Base-by-base conservation (phyloP, 2,329 filamentous ascomycete species). In the Chrysoporthe deuterocubensis region DNA sequence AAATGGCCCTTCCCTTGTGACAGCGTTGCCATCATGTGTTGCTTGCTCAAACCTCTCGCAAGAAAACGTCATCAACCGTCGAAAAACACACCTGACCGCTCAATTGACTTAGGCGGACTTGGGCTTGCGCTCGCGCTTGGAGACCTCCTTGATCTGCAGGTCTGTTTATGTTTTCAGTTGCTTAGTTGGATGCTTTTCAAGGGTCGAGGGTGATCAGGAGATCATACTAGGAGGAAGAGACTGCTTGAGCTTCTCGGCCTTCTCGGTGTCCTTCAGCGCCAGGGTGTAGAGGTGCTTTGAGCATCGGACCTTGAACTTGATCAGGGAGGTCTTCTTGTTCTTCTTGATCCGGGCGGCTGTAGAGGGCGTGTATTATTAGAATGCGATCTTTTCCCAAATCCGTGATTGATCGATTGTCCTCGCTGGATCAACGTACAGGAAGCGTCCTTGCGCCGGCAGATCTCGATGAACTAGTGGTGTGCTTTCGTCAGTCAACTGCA, bases 221-320 rank as follows among this genome's bases (percentile, higher is more conserved):
- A 71, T 74, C 93, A 79, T 94, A 99, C 96, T 92, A 78, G 96
- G 96, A 79, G 96, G 96, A 74, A 99, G 89, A 82, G 90, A 94
- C 90, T 98, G 95, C 94, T 97, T 98, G 77, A 99, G 91, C 92
- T 99, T 99, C 88, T 98, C 96, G 84, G 95, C 96, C 93, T 98
- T 98, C 82, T 97, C 96, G 80, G 90, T 89, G 86, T 99, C 96
- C 90, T 97, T 97, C 79, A 99, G 91, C 82, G 97, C 92, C 78
- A 99, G 91, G 77, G 96, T 97, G 92, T 99, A 99, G 77, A 99
- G 88, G 88, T 96, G 90, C 80, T 90, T 90, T 82, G 93, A 88
- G 92, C 96, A 98, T 84, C 96, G 93, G 89, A 99, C 95, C 93
- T 99, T 99, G 94, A 99, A 98, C 92, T 99, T 99, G 91, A 96